A percentile compares a stretch with the other conserved stretches of the same genome.
Conservation (phyloP, 768 basidiomycete genomes). For the Naganishia kalamii region DNA sequence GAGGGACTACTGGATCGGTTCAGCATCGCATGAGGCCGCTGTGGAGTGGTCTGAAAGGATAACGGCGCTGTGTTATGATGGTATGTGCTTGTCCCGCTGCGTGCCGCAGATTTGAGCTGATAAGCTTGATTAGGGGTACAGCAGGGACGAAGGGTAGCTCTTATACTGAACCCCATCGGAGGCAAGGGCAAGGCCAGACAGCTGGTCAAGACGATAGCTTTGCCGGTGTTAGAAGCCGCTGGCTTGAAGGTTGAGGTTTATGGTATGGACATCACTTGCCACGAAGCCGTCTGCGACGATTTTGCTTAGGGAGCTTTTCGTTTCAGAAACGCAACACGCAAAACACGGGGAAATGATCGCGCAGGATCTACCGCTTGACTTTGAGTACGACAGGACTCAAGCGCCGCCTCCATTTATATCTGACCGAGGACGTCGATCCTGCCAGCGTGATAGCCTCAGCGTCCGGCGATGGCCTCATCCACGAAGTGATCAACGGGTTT, state of each 20-base stretch:
- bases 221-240: conserved; percentile 43
- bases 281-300: background rate
- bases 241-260: conserved; percentile 37
- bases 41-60: background rate
- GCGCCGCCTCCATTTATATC: background rate
- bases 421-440: background rate
- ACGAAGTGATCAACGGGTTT: conserved; percentile 46
- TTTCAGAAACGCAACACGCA: conserved; percentile 41
- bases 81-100: background rate
- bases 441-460: conserved; percentile 41
- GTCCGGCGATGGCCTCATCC: conserved; percentile 46
- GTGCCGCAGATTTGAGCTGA: too few relatives aligned
- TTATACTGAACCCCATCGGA: conserved; percentile 46
- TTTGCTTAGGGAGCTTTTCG: background rate
- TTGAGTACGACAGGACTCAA: conserved; percentile 37
- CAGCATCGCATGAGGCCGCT: background rate
- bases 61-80: background rate
- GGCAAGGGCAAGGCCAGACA: conserved; percentile 43
- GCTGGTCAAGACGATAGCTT: conserved; percentile 34
- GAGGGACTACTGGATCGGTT: background rate
- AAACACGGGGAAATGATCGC: conserved; percentile 44
- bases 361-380: conserved; percentile 29
- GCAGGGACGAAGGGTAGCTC: conserved; percentile 32
- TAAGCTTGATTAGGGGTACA: conserved; percentile 22
- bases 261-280: conserved; percentile 28